Evolutionary conservation across 228 moss, liverwort and hornwort species (phyloP), one percentile per base, ranked within the genome.

Genomic region (Sphagnum fallax): DNA sequence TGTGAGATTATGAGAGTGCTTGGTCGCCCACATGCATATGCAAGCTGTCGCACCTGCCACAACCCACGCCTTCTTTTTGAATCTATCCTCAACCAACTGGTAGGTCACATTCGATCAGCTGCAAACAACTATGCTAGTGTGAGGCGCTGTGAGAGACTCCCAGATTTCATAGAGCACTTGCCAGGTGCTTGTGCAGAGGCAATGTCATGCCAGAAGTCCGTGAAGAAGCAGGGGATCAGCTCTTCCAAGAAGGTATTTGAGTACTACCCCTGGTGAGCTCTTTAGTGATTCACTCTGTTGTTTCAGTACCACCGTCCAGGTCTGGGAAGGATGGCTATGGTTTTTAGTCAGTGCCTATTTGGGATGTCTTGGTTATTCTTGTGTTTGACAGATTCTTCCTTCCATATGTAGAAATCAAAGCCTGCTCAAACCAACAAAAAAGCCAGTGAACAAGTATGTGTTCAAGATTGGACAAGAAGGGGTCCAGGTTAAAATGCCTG

Each of bases 11-110:
- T 91, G 60, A 77, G 79, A 71, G 69, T 85, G 10, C 75, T 97
- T 47, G 60, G 69, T 65, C 86, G 93, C 61, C 97, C 90, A 7
- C 86, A 82, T 70, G 90, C 90, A 5, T 97, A 93, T 68, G 90
- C 84, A 18, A 91, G 91, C 65, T 93, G 90, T 72, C 84, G 89
- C 48, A 87, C 91, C 32, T 87, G 93, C 75, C 93, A 93, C 77
- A 87, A 76, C 53, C 85, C 93, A 7, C 88, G 90, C 51, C 90
- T 98, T 6, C 12, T 93, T 69, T 93, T 90, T 65, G 97, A 98
- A 73, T 87, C 90, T 11, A 82, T 91, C 13, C 80, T 98, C 68
- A 93, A 93, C 67, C 97, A 93, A 81, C 88, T 98, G 48, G 57
- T 81, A 5, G 87, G 91, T 60, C 97, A 98, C 61, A 88, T 93